Evolutionary conservation across 2,329 filamentous ascomycete genomes (phyloP), one percentile per base, ranked within the genome.

Genomic region (Talaromyces sp.): DNA sequence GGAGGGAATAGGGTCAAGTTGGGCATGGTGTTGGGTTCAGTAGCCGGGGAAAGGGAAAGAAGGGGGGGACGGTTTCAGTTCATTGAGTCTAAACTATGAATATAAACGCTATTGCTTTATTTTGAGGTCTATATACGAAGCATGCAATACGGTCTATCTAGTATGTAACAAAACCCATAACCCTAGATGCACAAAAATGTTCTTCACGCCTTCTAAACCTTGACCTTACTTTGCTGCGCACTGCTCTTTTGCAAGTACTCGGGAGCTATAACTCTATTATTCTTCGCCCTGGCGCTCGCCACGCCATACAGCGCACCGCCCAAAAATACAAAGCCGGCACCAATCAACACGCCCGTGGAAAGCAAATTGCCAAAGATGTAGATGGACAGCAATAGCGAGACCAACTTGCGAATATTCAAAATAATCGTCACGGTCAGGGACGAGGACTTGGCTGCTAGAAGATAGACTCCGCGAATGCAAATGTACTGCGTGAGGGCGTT

Each of bases 341-440:
- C 95, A 4, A 91, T 62, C 58, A 96, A 76, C 63, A 96, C 96
- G 43, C 91, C 88, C 0, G 81, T 77, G 13, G 89, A 86, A 65
- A 99, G 80, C 43, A 83, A 77, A 72, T 99, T 97, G 5, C 93
- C 95, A 76, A 99, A 99, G 1, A 99, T 76, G 84, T 92, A 93
- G 62, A 98, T 96, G 68, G 93, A 97, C 61, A 98, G 75, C 63
- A 98, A 79, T 63, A 98, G 83, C 69, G 93, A 97, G 59, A 96
- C 89, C 21, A 99, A 81, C 76, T 99, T 99, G 67, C 95, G 85
- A 62, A 99, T 90, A 73, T 98, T 99, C 62, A 99, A 81, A 54
- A 98, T 92, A 68, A 99, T 96, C 1, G 93, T 97, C 26, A 99
- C 95, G 0, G 95, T 98, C 59, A 99, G 82, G 0, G 95, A 96